Evolutionary conservation across 805 yeast genomes (phyloP).

Genomic region (Blastobotrys robertii): DNA sequence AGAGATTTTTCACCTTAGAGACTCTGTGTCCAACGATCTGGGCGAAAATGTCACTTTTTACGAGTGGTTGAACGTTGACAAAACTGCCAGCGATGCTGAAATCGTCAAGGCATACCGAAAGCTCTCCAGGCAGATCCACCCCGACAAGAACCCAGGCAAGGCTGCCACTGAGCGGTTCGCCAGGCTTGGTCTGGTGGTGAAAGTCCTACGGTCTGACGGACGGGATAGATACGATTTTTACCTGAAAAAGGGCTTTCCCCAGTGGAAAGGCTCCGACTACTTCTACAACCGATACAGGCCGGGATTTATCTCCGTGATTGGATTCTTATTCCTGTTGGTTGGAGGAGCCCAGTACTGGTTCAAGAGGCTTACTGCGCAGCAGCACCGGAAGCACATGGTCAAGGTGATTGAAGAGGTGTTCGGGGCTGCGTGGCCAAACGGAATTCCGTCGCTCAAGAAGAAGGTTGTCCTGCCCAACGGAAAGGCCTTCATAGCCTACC

Average conservation of each 20-base stretch:
- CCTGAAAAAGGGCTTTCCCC: conserved; percentile 75
- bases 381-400: conserved; percentile 46
- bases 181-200: conserved; percentile 64
- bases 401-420: conserved; percentile 25
- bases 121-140: conserved; percentile 66
- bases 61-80: conserved; percentile 38
- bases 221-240: conserved; percentile 79
- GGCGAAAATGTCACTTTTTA: conserved; percentile 59
- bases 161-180: conserved; percentile 63
- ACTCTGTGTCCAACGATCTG: conserved; percentile 51
- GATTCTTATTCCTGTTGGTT: conserved; percentile 41
- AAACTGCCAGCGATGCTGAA: conserved; percentile 18
- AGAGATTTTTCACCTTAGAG: conserved; percentile 68
- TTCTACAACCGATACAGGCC: conserved; percentile 59
- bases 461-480: conserved; percentile 22
- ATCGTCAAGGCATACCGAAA: conserved; percentile 45
- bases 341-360: conserved; percentile 51
- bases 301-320: conserved; percentile 41
- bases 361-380: conserved; percentile 42
- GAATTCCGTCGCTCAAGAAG: conserved; percentile 20
- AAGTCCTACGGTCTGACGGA: conserved; percentile 54
- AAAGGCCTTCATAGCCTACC: conserved; percentile 25
- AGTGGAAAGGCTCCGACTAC: conserved; percentile 62
- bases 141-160: conserved; percentile 55
- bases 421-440: conserved; percentile 24